Evolutionary conservation across 176 grass and related monocot species (phyloP), one percentile per base, ranked within the genome.

Genomic region (Zoysia japonica): DNA sequence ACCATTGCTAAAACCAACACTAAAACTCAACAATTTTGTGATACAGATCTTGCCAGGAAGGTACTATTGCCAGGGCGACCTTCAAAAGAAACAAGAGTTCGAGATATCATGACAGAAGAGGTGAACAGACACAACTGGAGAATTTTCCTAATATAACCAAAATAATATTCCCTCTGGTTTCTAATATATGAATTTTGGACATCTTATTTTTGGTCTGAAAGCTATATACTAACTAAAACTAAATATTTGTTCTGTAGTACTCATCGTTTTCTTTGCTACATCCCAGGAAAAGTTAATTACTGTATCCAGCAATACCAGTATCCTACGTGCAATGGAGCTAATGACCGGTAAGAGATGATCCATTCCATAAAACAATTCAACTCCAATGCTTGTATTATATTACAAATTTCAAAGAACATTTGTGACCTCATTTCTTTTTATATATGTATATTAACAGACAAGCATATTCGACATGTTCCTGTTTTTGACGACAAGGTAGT

Each of bases 31-130:
- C 17, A 5, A 65, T 4, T n/a, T 64, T 74, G 35, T 75, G 9
- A 53, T 80, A 44, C 71, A 98, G 96, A 98, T 94, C 94, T 94
- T 82, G 74, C 91, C 3, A 50, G 84, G 48, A 98, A 95, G 73
- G 82, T 98, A 61, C 85, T 95, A 16, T 51, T 98, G 76, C 90
- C 87, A 56, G 84, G 88, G 51, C 78, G 72, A 50, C 76, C 92
- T 71, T 87, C 86, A 10, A 79, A 89, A 72, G 50, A 85, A 67
- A 95, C 90, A 19, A 93, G 81, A 80, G 90, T 98, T 55, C 68
- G 63, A 45, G 88, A 98, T 43, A 93, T 98, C 74, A 98, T 98
- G 96, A 98, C 96, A 13, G 76, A 98, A 51, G 88, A 98, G 90
- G 92, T 95, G 78, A 87, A 84, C 14, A 41, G 12, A 68, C 19